Conservation (phyloP, 2,329 filamentous ascomycete species). For the Helotiales sp. region DNA sequence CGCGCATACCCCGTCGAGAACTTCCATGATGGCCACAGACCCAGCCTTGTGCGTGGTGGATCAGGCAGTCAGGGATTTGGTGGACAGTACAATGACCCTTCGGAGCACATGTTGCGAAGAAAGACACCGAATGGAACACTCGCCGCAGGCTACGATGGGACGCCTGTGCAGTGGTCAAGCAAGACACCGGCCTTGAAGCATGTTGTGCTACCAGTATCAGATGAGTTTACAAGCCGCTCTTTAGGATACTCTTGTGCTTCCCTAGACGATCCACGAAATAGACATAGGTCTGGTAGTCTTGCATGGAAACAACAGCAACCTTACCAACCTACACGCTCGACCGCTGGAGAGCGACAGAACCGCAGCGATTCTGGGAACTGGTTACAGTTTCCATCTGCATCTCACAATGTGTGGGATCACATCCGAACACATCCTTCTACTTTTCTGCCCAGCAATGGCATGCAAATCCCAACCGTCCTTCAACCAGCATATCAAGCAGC, state of each 20-base stretch:
- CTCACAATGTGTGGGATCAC: slow-evolving; percentile 28
- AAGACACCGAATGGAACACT: slow-evolving; percentile 96
- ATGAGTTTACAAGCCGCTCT: slow-evolving; percentile 11
- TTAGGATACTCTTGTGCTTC: slow-evolving; percentile 6
- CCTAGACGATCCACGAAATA: slow-evolving; percentile 15
- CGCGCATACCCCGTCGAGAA: slow-evolving; percentile 31
- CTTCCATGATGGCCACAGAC: slow-evolving; percentile 19
- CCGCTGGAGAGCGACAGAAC: slow-evolving; percentile 7
- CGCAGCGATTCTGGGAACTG: slow-evolving; percentile 20
- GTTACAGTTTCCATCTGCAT: slow-evolving; percentile 26
- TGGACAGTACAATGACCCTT: slow-evolving; percentile 31
- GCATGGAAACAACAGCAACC: slow-evolving; percentile 31
- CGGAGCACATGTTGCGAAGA: slow-evolving; percentile 80
- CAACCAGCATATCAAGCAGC: slow-evolving; percentile 59
- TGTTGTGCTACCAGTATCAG: slow-evolving; percentile 66
- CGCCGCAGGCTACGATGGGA: slow-evolving; percentile 87
- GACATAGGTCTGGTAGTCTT: slow-evolving; percentile 22
- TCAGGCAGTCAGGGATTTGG: slow-evolving; percentile 17
- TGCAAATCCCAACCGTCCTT: slow-evolving; percentile 57
- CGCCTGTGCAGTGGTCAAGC: slow-evolving; percentile 68
- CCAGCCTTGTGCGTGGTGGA: slow-evolving; percentile 11
- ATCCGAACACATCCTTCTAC: slow-evolving; percentile 26
- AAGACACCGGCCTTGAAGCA: slow-evolving; percentile 81
- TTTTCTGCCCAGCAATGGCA: slow-evolving; percentile 38
- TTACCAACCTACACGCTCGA: slow-evolving; percentile 11